Evolutionary conservation across 139 green algal species (phyloP).

Genomic region (Astrephomene gubernaculifera): DNA sequence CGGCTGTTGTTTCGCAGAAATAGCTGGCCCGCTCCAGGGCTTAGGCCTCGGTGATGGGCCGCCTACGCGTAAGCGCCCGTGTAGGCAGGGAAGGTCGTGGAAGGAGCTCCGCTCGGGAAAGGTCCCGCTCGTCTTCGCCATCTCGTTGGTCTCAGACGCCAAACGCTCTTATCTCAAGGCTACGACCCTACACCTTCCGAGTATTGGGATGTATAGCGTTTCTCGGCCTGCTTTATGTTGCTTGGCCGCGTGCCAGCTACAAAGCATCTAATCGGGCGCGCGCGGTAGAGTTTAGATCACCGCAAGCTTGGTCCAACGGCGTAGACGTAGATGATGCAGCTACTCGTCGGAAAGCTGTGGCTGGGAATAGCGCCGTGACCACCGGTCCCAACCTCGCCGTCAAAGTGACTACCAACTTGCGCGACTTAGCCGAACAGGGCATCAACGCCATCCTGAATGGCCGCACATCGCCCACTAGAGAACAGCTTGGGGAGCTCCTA

Average conservation of each 20-base stretch:
- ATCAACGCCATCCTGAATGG: neutral
- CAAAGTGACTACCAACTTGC: neutral
- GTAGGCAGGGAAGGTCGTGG: neutral
- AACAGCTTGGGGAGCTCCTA: neutral
- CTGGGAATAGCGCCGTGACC: neutral
- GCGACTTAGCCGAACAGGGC: neutral
- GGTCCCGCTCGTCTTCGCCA: conserved; percentile 24
- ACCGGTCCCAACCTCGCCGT: neutral
- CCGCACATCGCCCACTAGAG: neutral
- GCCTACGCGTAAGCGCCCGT: neutral
- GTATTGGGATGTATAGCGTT: neutral
- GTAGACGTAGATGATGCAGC: neutral
- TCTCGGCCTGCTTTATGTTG: neutral
- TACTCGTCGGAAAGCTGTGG: neutral
- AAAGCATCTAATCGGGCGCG: neutral
- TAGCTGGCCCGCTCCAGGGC: too few relatives aligned
- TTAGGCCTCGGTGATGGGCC: conserved; percentile 6
- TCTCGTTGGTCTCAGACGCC: neutral
- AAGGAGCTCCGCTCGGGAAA: neutral
- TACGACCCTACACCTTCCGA: neutral
- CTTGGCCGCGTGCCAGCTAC: neutral
- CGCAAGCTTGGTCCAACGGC: neutral
- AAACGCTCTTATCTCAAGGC: neutral
- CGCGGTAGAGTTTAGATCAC: neutral
- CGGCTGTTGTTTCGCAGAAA: too few relatives aligned